A percentile compares a stretch with the other conserved stretches of the same genome.
Conservation (phyloP, 768 basidiomycete genomes). For the Hericium rajendrae region DNA sequence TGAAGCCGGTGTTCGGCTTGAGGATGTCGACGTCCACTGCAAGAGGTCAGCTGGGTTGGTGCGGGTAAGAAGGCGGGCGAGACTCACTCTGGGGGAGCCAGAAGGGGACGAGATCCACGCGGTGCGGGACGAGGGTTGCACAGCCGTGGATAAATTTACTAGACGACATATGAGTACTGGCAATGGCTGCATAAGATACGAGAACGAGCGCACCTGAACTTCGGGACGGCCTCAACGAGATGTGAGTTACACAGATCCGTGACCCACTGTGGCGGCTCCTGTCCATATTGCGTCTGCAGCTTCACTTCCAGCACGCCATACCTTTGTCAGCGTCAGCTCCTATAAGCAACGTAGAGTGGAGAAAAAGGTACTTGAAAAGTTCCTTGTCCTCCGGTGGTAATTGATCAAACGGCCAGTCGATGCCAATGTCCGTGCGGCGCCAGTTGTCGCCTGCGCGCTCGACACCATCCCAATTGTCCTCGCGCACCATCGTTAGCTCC, state of each 20-base stretch:
- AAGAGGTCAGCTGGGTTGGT: not conserved
- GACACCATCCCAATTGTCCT: slow-evolving; percentile 91
- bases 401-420: slow-evolving; percentile 84
- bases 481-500: slow-evolving; percentile 86
- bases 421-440: slow-evolving; percentile 89
- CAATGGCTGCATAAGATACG: not conserved
- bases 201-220: slow-evolving; percentile 49
- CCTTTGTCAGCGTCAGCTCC: slow-evolving; percentile 21
- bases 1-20: slow-evolving; percentile 71
- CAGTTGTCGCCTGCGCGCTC: slow-evolving; percentile 80
- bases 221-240: slow-evolving; percentile 94
- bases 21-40: slow-evolving; percentile 92
- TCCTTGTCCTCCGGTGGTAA: slow-evolving; percentile 74
- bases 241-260: slow-evolving; percentile 92
- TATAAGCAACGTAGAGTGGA: not conserved
- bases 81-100: slow-evolving; percentile 90
- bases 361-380: slow-evolving; percentile 62
- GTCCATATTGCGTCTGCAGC: slow-evolving; percentile 90
- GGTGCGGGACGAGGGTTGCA: slow-evolving; percentile 81
- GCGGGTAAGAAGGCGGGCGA: not conserved
- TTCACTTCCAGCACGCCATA: slow-evolving; percentile 97
- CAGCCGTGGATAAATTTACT: slow-evolving; percentile 98
- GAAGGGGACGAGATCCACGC: slow-evolving; percentile 94
- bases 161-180: slow-evolving; percentile 1
- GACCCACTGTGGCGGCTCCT: slow-evolving; percentile 94